Evolutionary conservation across 148 eudicot species (phyloP).

Genomic region (Spergularia marina): DNA sequence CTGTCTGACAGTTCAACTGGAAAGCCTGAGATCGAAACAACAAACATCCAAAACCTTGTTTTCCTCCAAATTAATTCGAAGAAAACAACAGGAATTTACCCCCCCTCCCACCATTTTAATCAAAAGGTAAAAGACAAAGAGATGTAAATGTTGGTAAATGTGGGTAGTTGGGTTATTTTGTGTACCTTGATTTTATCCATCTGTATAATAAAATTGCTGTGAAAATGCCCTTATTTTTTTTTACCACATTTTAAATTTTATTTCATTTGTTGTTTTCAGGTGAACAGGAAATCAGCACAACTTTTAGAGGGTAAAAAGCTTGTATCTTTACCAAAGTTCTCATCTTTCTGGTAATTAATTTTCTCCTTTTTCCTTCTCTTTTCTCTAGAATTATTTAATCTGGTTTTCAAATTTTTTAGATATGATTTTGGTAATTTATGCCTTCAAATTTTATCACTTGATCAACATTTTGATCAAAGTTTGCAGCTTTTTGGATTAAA

Average conservation of each 20-base stretch:
- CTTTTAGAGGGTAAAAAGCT: not conserved
- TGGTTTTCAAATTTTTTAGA: not conserved
- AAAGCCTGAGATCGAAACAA: too few species aligned
- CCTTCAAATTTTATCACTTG: not conserved
- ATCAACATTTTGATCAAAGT: not conserved
- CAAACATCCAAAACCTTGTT: too few species aligned
- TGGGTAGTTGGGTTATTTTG: too few species aligned
- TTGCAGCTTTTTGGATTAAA: not conserved
- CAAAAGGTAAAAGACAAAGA: too few species aligned
- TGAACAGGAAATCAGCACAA: not conserved
- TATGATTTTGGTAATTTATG: not conserved
- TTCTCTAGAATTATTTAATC: not conserved
- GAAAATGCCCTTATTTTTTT: not conserved
- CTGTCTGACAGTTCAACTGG: too few species aligned
- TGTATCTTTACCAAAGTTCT: slow-evolving; percentile 1
- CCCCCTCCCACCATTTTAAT: too few species aligned
- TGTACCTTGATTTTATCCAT: not conserved
- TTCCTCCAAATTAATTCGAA: too few species aligned
- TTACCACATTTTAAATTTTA: too few species aligned
- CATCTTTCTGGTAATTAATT: slow-evolving; percentile 9
- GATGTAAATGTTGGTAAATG: too few species aligned
- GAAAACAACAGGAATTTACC: too few species aligned
- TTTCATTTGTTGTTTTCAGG: not conserved
- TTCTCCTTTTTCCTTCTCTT: not conserved
- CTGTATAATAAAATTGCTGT: not conserved